Evolutionary conservation across 2,329 filamentous ascomycete species (phyloP).

Genomic region (Xylariaceae sp.): DNA sequence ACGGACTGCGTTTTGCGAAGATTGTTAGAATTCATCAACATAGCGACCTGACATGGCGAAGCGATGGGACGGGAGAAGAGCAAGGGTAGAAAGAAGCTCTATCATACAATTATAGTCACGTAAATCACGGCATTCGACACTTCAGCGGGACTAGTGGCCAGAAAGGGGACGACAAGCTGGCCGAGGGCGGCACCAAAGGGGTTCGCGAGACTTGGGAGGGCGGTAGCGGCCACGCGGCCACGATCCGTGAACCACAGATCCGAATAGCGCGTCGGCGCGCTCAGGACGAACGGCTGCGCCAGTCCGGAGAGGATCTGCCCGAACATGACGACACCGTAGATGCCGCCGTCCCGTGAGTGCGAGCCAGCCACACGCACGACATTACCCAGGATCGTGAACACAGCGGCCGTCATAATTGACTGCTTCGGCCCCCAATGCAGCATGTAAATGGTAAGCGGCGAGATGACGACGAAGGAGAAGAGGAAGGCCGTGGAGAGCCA

Average conservation of each 20-base stretch:
- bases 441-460: constrained; percentile 69
- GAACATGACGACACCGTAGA: constrained; percentile 76
- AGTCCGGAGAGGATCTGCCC: constrained; percentile 88
- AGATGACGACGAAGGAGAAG: constrained; percentile 72
- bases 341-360: constrained; percentile 49
- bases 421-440: constrained; percentile 76
- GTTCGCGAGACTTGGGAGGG: constrained; percentile 79
- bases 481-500: constrained; percentile 89
- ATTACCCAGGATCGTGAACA: constrained; percentile 75
- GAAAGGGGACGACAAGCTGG: constrained; percentile 79
- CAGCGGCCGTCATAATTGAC: constrained; percentile 68
- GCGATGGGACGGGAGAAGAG: not conserved
- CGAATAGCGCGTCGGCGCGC: constrained; percentile 84
- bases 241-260: constrained; percentile 89
- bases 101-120: constrained; percentile 71
- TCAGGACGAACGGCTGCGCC: constrained; percentile 86
- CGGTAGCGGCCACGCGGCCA: constrained; percentile 83
- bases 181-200: constrained; percentile 85
- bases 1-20: constrained; percentile 33
- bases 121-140: constrained; percentile 82
- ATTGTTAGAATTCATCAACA: not conserved
- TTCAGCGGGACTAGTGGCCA: constrained; percentile 58
- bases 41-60: not conserved
- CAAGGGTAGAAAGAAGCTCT: constrained; percentile 6
- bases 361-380: constrained; percentile 84